Conservation (phyloP, 2,329 filamentous ascomycete species). For the Trichoderma sp. region DNA sequence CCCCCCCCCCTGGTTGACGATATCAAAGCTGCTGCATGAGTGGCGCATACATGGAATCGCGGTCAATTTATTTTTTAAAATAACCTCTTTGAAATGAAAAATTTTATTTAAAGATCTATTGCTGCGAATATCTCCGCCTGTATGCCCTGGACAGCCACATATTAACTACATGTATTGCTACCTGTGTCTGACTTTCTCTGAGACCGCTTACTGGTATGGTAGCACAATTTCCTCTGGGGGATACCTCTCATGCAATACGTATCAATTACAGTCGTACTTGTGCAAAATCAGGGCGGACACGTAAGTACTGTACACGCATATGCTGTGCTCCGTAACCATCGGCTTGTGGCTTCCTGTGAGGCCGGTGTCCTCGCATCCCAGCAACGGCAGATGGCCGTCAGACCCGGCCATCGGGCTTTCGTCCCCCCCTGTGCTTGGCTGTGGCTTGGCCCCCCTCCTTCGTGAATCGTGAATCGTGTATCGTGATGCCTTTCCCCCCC, state of each 20-base stretch:
- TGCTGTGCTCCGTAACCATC: background rate
- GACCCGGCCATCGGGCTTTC: background rate
- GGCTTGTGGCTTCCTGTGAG: background rate
- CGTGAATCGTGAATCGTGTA: slow-evolving; percentile 14
- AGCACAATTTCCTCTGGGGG: background rate
- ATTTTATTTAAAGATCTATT: background rate
- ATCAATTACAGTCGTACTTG: background rate
- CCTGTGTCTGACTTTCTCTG: background rate
- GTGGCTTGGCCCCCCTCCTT: background rate
- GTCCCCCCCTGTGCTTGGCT: background rate
- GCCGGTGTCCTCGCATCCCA: background rate
- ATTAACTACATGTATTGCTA: too few relatives aligned
- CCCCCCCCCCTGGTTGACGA: too few relatives aligned
- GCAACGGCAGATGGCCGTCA: background rate
- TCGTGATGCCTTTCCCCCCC: background rate
- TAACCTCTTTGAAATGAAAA: background rate
- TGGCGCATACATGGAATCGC: background rate
- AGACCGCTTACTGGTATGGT: background rate
- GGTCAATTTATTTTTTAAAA: background rate
- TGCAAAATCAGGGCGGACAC: background rate
- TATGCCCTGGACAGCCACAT: background rate
- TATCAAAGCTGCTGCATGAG: background rate
- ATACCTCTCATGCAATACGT: background rate
- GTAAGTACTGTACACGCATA: background rate
- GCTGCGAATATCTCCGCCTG: background rate